phyloP scores from a whole-genome alignment of 2,329 filamentous ascomycete genomes.

The Claviceps sp. region DNA sequence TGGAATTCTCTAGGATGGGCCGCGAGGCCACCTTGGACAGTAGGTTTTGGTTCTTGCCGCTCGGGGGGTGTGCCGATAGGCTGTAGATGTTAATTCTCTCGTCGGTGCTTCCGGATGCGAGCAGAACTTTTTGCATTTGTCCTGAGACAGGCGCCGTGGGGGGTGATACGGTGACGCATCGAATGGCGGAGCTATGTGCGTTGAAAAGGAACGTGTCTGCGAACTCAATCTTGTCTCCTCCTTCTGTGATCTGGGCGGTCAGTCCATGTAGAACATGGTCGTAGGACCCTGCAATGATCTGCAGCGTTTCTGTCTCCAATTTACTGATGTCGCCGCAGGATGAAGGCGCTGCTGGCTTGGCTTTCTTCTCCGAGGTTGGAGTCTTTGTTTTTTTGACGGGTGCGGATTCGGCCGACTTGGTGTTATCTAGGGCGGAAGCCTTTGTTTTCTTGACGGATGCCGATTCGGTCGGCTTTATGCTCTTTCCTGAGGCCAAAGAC shows the following conservation, averaged over 20 bases:
- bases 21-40: constrained; percentile 57
- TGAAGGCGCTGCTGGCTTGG: background rate
- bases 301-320: constrained; percentile 43
- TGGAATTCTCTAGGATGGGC: constrained; percentile 68
- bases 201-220: constrained; percentile 93
- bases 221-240: constrained; percentile 43
- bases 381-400: constrained; percentile 21
- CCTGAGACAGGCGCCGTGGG: constrained; percentile 47
- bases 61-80: constrained; percentile 57
- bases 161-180: constrained; percentile 75
- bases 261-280: constrained; percentile 86
- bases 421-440: constrained; percentile 1
- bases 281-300: constrained; percentile 87
- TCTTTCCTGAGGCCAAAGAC: constrained; percentile 3
- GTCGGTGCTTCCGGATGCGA: constrained; percentile 86
- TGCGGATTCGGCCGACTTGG: constrained; percentile 7
- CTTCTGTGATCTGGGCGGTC: constrained; percentile 49
- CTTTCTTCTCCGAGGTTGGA: constrained; percentile 2
- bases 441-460: constrained; percentile 19
- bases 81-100: constrained; percentile 93
- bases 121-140: constrained; percentile 67
- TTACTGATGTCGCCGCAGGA: background rate
- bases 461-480: background rate
- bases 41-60: constrained; percentile 39
- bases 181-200: constrained; percentile 79